Evolutionary conservation across 768 basidiomycete genomes (phyloP), one percentile per base, ranked within the genome.

Genomic region (Leccinellum rugosiceps): DNA sequence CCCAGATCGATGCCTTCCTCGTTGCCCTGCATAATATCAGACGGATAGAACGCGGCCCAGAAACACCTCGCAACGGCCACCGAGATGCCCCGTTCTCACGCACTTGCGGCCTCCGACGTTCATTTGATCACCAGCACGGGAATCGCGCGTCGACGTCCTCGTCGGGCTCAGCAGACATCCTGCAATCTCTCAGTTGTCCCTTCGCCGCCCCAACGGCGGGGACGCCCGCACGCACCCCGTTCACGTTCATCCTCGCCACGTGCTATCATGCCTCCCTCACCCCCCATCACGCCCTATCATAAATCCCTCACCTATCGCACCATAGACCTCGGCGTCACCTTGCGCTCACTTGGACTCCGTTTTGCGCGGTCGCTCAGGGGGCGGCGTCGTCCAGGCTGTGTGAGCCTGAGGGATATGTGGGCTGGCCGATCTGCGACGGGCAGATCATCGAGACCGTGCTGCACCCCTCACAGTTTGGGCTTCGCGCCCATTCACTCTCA

Each of bases 191-290:
- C 43, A 90, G 80, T 45, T 95, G 94, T 66, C 74, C 78, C 31
- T 93, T 96, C 68, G 77, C 78, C 11, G 76, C 84, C 1, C 88
- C 88, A 26, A 80, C 83, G 0, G 73, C 80, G 1, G 66, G 64
- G 17, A 71, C 0, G 58, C 68, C 11, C 75, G 78, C 58, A 83
- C 79, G 79, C 6, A 72, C 85, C 8, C 93, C 94, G 0, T 98
- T 99, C 74, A 85, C 86, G 3, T 98, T 96, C 81, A 87, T 99
- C 69, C 86, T 96, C 59, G 97, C 93, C 0, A 88, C 94, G 0
- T 88, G 95, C 68, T 98, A 94, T 73, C 94, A 98, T n/a, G n/a
- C n/a, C n/a, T 73, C 95, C 95, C 1, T 72, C 88, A 0, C 80
- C 89, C 6, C 75, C 81, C 55, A 79, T 98, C 62, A 88, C 88